Evolutionary conservation across 2,329 filamentous ascomycete genomes (phyloP), one percentile per base, ranked within the genome.

Genomic region (Rosellinia necatrix): DNA sequence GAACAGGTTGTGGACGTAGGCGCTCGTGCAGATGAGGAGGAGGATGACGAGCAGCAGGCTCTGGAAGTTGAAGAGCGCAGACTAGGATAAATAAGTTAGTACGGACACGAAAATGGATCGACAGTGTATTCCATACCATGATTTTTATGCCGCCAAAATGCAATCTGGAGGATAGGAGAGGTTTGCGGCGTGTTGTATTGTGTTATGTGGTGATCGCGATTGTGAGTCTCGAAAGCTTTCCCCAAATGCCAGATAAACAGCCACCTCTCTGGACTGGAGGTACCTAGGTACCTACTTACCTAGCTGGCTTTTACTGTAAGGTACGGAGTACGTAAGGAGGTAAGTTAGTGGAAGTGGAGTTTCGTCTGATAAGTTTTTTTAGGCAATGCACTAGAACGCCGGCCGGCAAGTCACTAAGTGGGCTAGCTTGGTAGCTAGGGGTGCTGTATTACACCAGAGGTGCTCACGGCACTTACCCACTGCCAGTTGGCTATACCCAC

Each of bases 1-100:
- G 70, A 94, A 90, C 62, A 96, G 86, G 68, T 90, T 89, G 79
- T 97, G 94, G 53, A 92, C 84, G 76, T 99, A 97, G 60, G 94
- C 87, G 75, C 90, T 92, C 54, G 94, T 97, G 83, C 94, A 99
- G 71, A 97, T 96, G 66, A 96, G 86, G 66, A 99, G 88, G 48
- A 99, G 86, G 68, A 99, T 86, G 65, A 97, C 93, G 68, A 97
- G 85, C 67, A 99, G 85, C 66, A 97, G 89, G 56, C 92, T 96
- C 76, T 97, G 92, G 80, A 99, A 97, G 78, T 97, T 97, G 87
- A 99, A 97, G 70, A 99, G 88, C 52, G 94, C 94, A 57, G 94
- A 90, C 94, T 97, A 30, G 25, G 13, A 49, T 25, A 22, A 27
- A 37, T 6, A n/a, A 29, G 40, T 61, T 46, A 63, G 54, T 30